Base-by-base conservation (phyloP, 1,284 basidiomycete species). In the Ceratobasidium sp. region DNA sequence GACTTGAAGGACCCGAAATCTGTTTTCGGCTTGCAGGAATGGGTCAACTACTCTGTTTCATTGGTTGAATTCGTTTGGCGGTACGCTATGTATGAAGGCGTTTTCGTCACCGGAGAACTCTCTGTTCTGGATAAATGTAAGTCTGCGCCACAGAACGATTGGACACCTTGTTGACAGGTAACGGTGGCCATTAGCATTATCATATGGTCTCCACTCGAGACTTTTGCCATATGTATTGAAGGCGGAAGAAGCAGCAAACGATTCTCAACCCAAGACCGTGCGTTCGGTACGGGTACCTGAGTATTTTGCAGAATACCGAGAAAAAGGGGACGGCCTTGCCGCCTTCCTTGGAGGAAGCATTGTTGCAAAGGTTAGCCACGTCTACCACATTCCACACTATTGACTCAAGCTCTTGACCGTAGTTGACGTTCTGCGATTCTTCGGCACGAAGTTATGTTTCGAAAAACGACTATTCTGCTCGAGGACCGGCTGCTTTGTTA, bases 221-320 rank as follows among this genome's bases (percentile, higher is more conserved):
- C 80, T 95, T 21, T 79, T 85, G 4, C 83, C 89, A 1, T 92
- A 84, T 77, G 82, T 95, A 52, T 81, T 85, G 16, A 80, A 82
- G 57, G 86, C 84, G 70, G 79, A 86, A 1, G 92, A 81, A 19
- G 73, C 77, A 14, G 75, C 76, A 9, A 76, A 77, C 14, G 79
- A 80, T 36, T 72, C 74, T 29, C 92, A 94, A 74, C 83, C 91
- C 1, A 83, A 85, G 8, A 78, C 80, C 47, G 85, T 89, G 16
- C 82, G 87, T 19, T 81, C 89, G 11, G 77, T 94, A 58, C 84
- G 80, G 50, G 85, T 95, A n/a, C 94, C 94, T 13, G 93, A 96
- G 27, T 96, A 96, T 78, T 96, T 95, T 77, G 88, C 90, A 8
- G 93, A 96, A 76, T 97, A 91, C 76, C 85, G 91, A 71, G 90